These are phyloP conservation scores for Fusarium stilboides DNA, from an alignment of 2,329 filamentous ascomycete genomes.

Conservation along the genomic window DNA sequence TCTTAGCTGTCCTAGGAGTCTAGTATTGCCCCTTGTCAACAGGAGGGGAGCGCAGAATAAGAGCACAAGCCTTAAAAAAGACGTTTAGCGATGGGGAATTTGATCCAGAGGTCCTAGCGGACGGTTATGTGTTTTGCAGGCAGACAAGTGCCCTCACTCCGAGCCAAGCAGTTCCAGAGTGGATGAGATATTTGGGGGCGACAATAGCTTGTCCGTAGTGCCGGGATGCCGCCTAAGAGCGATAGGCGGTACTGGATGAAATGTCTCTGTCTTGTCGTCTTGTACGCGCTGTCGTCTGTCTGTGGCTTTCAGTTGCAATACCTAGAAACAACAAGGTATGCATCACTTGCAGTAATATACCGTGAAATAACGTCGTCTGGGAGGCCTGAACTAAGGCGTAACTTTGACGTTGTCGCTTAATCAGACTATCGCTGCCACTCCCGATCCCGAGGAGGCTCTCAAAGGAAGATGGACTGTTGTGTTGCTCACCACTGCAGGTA, in stretches of 20 bases:
- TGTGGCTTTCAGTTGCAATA: constrained; percentile 28
- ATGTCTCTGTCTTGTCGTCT: constrained; percentile 28
- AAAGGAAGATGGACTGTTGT: constrained; percentile 22
- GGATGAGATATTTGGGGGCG: constrained; percentile 36
- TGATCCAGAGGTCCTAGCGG: constrained; percentile 15
- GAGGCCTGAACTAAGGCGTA: constrained; percentile 30
- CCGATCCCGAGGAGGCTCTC: constrained; percentile 24
- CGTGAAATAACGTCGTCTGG: constrained; percentile 5
- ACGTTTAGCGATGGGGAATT: constrained; percentile 19
- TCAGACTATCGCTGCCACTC: constrained; percentile 23
- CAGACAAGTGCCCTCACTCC: constrained; percentile 24
- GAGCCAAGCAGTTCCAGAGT: constrained; percentile 36
- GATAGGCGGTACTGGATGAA: constrained; percentile 26
- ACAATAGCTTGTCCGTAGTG: constrained; percentile 44
- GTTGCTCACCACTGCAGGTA: constrained; percentile 32
- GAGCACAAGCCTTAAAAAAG: constrained; percentile 8
- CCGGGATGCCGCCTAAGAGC: constrained; percentile 33
- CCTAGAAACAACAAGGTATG: background rate
- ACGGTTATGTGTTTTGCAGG: constrained; percentile 43
- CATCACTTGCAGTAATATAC: constrained; percentile 1
- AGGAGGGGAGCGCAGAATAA: constrained; percentile 1
- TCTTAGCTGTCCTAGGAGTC: background rate
- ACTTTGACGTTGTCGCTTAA: constrained; percentile 21
- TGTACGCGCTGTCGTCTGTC: constrained; percentile 1
- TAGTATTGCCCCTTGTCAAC: background rate